Base-by-base conservation (phyloP, 441 rosid species). In the Gossypium laxum region DNA sequence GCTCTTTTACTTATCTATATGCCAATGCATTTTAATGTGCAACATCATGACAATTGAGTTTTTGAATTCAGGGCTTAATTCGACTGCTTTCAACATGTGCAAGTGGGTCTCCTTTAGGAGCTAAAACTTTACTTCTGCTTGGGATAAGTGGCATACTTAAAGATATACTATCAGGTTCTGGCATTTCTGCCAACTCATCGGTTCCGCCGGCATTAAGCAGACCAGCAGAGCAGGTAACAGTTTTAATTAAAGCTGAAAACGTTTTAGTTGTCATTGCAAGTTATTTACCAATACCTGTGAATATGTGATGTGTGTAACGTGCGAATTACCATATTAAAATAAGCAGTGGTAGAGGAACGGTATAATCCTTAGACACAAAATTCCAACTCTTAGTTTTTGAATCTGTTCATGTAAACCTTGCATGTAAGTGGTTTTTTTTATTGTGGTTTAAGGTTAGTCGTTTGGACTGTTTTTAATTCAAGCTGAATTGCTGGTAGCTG, bases 1-100 rank as follows among this genome's bases (percentile, higher is more conserved):
- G 6, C 63, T 47, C 58, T 8, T 70, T 63, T 51, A 21, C 11
- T 30, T 70, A 19, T 67, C 51, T 61, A 5, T 60, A 72, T 32
- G 24, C 52, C 8, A 57, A 14, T 61, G 1, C 57, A 19, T 56
- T 77, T 30, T 72, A 17, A 18, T 34, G 66, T 38, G 21, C 71
- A 66, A 45, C 73, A 15, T 57, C 74, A 73, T 81, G 77, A 85
- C 77, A 73, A 70, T 72, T 38, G 50, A 68, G 50, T 63, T 54
- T 32, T 63, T 71, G 24, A 57, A 60, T 75, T 72, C 86, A 95
- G 99, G 99, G 99, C 24, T 83, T 95, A 80, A 92, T 95, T 67
- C 96, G 99, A 45, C 80, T 95, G 72, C 90, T 92, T 56, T 91
- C 99, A 51, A 91, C 94, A 17, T 95, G 93, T 82, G 96, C 99